Evolutionary conservation across 2,329 filamentous ascomycete genomes (phyloP).

Genomic region (Exophiala aquamarina): DNA sequence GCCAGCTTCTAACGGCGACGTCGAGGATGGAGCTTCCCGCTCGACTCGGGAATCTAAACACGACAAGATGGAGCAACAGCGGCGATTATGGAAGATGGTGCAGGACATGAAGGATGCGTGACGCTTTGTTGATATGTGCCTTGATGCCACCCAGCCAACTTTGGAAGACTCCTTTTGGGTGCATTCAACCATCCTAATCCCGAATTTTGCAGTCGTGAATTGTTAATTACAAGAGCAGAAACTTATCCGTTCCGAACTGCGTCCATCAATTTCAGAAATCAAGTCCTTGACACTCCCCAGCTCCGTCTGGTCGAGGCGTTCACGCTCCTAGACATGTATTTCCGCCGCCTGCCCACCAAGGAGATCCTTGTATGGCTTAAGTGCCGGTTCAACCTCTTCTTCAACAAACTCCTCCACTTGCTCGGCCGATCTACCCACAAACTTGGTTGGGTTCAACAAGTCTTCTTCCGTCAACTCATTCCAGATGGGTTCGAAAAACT

Average conservation of each 20-base stretch:
- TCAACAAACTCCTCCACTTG: conserved; percentile 55
- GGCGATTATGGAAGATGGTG: conserved; percentile 41
- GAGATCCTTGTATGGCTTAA: conserved; percentile 47
- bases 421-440: conserved; percentile 57
- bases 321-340: conserved; percentile 44
- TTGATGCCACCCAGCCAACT: no score
- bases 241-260: not conserved
- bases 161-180: no score
- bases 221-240: no score
- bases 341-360: conserved; percentile 39
- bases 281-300: no score
- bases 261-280: not conserved
- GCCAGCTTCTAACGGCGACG: conserved; percentile 9
- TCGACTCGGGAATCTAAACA: conserved; percentile 21
- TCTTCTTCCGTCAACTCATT: conserved; percentile 60
- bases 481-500: conserved; percentile 74
- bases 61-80: conserved; percentile 33
- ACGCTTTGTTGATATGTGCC: no score
- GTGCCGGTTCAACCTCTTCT: conserved; percentile 48
- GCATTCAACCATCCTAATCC: no score
- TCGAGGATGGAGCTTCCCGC: conserved; percentile 1
- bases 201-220: no score
- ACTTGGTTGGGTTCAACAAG: conserved; percentile 64
- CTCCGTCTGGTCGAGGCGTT: not conserved
- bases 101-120: conserved; percentile 29